Conservation (phyloP, 371 early-diverging fungal species). For the Actinomucor elegans region DNA sequence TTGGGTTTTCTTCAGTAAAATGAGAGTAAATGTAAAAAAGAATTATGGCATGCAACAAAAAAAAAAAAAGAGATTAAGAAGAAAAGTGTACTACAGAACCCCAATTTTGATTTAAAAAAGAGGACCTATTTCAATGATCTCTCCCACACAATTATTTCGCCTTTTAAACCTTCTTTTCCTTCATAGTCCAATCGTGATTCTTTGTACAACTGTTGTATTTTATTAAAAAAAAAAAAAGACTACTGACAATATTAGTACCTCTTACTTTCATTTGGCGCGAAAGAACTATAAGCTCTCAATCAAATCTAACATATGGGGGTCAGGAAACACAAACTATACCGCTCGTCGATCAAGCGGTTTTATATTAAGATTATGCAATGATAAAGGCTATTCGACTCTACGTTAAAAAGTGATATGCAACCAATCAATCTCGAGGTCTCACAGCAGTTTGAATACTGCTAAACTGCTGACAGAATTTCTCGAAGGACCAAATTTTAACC, state of each 20-base stretch:
- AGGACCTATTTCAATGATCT: slow-evolving; percentile 3
- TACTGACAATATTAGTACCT: neutral
- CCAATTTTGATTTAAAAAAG: slow-evolving; percentile 6
- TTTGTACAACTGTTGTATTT: neutral
- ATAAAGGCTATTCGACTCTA: too few relatives aligned
- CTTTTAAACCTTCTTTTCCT: slow-evolving; percentile 1
- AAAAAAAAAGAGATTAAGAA: neutral
- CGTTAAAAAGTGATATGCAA: too few relatives aligned
- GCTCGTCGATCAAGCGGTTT: too few relatives aligned
- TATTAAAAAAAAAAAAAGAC: neutral
- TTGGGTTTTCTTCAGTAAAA: neutral
- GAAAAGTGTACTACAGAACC: neutral
- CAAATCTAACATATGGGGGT: too few relatives aligned
- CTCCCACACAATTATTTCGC: slow-evolving; percentile 1
- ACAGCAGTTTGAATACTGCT: too few relatives aligned
- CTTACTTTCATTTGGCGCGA: neutral
- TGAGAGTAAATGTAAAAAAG: neutral
- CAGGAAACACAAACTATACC: too few relatives aligned
- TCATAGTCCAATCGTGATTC: neutral
- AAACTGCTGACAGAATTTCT: too few relatives aligned
- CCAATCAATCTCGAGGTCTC: too few relatives aligned
- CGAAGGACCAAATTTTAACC: too few relatives aligned
- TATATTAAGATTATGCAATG: too few relatives aligned
- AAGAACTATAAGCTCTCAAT: too few relatives aligned
- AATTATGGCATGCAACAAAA: neutral